phyloP scores from a whole-genome alignment of 1,284 basidiomycete genomes.

The Cystobasidium sp. region DNA sequence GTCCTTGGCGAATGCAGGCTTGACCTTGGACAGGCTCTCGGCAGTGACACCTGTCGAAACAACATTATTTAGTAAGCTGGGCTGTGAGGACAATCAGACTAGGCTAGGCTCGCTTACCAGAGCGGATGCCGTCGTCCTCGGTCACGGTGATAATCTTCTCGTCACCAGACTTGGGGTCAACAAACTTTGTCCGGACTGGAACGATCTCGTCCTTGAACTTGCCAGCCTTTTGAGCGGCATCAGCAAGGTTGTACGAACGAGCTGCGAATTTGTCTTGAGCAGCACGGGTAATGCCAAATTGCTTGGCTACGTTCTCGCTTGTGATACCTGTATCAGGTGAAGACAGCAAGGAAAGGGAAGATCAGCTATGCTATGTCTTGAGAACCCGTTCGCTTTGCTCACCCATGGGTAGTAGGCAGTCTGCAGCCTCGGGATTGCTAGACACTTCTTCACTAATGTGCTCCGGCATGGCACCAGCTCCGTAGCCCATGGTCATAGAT shows the following conservation, averaged over 20 bases:
- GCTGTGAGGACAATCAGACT: too few species aligned
- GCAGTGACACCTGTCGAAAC: constrained; percentile 83
- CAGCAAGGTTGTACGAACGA: constrained; percentile 80
- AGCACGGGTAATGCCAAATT: constrained; percentile 74
- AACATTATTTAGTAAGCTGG: too few species aligned
- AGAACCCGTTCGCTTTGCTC: too few species aligned
- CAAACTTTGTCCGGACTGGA: constrained; percentile 68
- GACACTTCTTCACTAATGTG: constrained; percentile 80
- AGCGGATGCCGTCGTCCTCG: constrained; percentile 86
- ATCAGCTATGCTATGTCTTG: constrained; percentile 18
- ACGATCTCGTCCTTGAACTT: constrained; percentile 92
- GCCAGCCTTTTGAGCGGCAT: constrained; percentile 81
- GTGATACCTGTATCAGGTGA: constrained; percentile 94
- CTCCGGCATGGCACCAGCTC: constrained; percentile 67
- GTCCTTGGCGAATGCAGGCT: constrained; percentile 86
- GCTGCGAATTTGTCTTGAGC: constrained; percentile 86
- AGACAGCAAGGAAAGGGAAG: constrained; percentile 58
- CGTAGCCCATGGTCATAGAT: constrained; percentile 73
- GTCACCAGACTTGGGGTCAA: constrained; percentile 84
- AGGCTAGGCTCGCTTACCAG: too few species aligned
- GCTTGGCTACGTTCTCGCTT: constrained; percentile 89
- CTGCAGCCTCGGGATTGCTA: constrained; percentile 76
- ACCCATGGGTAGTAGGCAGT: constrained; percentile 80
- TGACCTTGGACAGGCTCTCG: constrained; percentile 84
- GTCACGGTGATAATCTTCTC: constrained; percentile 78